phyloP scores from a whole-genome alignment of 495 filamentous ascomycete genomes.

The Bacidia gigantensis region DNA sequence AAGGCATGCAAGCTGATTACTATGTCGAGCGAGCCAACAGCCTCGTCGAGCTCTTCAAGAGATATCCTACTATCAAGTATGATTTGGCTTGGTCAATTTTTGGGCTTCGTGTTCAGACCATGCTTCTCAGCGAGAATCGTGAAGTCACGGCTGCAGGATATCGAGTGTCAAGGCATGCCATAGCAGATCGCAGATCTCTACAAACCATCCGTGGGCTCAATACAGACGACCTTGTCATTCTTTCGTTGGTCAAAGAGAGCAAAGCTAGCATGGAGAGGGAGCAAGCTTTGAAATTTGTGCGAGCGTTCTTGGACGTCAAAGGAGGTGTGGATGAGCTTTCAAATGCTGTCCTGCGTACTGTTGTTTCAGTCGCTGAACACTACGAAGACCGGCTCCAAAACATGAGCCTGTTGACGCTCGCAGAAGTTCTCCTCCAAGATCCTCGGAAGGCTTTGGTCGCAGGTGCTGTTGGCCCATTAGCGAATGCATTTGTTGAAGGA shows the following conservation, averaged over 20 bases:
- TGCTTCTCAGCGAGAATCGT: slow-evolving; percentile 88
- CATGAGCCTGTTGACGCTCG: slow-evolving; percentile 83
- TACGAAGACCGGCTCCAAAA: slow-evolving; percentile 72
- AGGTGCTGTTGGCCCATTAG: slow-evolving; percentile 66
- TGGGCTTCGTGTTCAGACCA: slow-evolving; percentile 78
- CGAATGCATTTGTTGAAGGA: slow-evolving; percentile 78
- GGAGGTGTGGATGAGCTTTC: slow-evolving; percentile 83
- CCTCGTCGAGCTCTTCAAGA: slow-evolving; percentile 82
- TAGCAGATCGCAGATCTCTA: slow-evolving; percentile 79
- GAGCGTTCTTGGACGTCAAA: slow-evolving; percentile 91
- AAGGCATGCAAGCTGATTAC: slow-evolving; percentile 81
- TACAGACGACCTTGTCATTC: slow-evolving; percentile 81
- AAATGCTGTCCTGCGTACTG: slow-evolving; percentile 67
- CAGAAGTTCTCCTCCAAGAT: slow-evolving; percentile 78
- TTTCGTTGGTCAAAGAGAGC: slow-evolving; percentile 85
- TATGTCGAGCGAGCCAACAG: slow-evolving; percentile 87
- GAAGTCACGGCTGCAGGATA: slow-evolving; percentile 94
- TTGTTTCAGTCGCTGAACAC: slow-evolving; percentile 83
- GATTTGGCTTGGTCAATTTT: slow-evolving; percentile 92
- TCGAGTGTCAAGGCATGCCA: slow-evolving; percentile 81
- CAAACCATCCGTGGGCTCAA: slow-evolving; percentile 75
- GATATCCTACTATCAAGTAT: slow-evolving; percentile 85
- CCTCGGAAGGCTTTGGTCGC: slow-evolving; percentile 63
- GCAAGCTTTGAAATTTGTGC: slow-evolving; percentile 91
- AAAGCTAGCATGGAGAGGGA: slow-evolving; percentile 94